Percentiles rank a stretch among this genome's conserved stretches.
Conservation (phyloP, 352 stramenopile genomes). For the Globisporangium recalcitrans region DNA sequence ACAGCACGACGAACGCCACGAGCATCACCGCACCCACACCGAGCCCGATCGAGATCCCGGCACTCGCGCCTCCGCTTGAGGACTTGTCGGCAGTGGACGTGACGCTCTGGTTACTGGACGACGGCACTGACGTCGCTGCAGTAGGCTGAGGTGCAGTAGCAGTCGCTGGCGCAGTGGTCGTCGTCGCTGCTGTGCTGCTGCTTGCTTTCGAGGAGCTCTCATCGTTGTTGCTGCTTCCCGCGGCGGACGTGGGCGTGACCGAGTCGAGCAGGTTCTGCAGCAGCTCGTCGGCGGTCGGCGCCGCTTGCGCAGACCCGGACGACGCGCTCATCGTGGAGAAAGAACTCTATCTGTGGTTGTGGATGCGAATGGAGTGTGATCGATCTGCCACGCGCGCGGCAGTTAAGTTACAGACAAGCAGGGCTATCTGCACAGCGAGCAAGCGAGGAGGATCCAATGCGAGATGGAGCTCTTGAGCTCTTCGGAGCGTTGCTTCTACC, state of each 20-base stretch:
- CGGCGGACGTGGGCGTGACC: conserved; percentile 10
- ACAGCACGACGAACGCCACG: conserved; percentile 13
- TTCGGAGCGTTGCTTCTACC: background rate
- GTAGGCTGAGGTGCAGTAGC: background rate
- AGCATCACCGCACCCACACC: conserved; percentile 12
- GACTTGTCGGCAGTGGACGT: conserved; percentile 4
- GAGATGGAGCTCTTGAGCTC: background rate
- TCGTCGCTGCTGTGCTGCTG: background rate
- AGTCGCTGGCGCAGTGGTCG: background rate
- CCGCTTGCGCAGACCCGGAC: conserved; percentile 3
- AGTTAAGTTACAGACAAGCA: background rate
- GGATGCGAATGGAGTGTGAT: background rate
- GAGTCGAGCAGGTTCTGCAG: conserved; percentile 22
- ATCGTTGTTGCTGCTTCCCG: background rate
- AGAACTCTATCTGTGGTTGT: background rate
- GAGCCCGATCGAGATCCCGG: conserved; percentile 13
- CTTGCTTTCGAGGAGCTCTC: background rate
- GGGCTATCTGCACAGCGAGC: too few relatives aligned
- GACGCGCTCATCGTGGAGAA: conserved; percentile 15
- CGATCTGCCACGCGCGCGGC: background rate
- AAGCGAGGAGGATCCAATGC: too few relatives aligned
- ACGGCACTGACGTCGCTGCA: background rate
- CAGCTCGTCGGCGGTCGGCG: conserved; percentile 15
- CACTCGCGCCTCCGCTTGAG: background rate
- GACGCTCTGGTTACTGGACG: conserved; percentile 2